Evolutionary conservation across 371 early-diverging fungal genomes (phyloP).

Genomic region (Apophysomyces elegans): DNA sequence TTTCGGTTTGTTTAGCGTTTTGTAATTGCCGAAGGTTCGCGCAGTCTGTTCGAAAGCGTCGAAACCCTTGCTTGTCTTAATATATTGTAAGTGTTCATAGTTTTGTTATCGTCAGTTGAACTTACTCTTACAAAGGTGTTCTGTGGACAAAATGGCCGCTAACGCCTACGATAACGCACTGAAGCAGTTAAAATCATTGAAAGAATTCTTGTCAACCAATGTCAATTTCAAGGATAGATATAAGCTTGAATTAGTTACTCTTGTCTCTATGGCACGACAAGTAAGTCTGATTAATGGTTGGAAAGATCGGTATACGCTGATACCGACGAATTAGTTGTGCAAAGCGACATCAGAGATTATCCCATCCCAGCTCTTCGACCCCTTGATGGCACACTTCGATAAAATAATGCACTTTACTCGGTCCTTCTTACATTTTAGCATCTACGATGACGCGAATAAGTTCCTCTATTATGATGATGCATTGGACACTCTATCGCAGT

Average conservation of each 20-base stretch:
- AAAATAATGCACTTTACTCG: slow-evolving; percentile 15
- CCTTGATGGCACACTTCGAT: slow-evolving; percentile 17
- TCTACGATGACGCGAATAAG: slow-evolving; percentile 19
- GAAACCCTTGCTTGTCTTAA: slow-evolving; percentile 61
- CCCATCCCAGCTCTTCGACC: slow-evolving; percentile 7
- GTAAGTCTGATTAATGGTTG: slow-evolving; percentile 20
- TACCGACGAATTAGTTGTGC: neutral
- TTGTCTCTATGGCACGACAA: slow-evolving; percentile 42
- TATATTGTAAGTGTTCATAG: slow-evolving; percentile 43
- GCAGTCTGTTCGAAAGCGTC: slow-evolving; percentile 61
- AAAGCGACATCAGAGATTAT: slow-evolving; percentile 9
- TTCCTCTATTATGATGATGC: slow-evolving; percentile 22
- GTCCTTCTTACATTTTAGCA: slow-evolving; percentile 16
- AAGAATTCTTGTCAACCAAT: slow-evolving; percentile 33
- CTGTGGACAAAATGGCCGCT: slow-evolving; percentile 45
- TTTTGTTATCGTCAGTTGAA: neutral
- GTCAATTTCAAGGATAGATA: slow-evolving; percentile 34
- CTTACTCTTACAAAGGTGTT: slow-evolving; percentile 23
- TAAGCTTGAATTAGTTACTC: slow-evolving; percentile 34
- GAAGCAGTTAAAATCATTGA: slow-evolving; percentile 31
- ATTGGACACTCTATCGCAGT: slow-evolving; percentile 7
- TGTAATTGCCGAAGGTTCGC: slow-evolving; percentile 54
- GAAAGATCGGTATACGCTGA: neutral
- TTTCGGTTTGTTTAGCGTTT: slow-evolving; percentile 21
- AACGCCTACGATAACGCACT: slow-evolving; percentile 44